phyloP scores from a whole-genome alignment of 768 basidiomycete species.

The Mycena sanguinolenta region DNA sequence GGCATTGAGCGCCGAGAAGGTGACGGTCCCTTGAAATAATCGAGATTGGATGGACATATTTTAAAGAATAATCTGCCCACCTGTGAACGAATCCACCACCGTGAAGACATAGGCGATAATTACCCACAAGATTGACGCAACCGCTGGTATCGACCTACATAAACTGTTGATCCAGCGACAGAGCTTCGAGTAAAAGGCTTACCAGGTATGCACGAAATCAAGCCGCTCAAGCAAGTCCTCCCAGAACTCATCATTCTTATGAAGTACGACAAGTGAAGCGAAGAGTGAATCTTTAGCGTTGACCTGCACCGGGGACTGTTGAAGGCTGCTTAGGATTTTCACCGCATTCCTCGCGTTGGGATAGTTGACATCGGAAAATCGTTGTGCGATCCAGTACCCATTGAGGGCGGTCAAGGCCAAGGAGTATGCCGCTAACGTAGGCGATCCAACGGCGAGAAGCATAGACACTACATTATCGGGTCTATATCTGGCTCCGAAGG shows the following conservation, averaged over 20 bases:
- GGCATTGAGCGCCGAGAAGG: constrained; percentile 40
- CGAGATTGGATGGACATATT: not conserved
- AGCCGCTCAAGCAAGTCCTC: constrained; percentile 44
- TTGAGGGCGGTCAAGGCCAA: constrained; percentile 53
- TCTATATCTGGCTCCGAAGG: constrained; percentile 49
- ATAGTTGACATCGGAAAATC: constrained; percentile 40
- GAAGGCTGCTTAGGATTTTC: constrained; percentile 46
- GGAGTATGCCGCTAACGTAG: constrained; percentile 54
- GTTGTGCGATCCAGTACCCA: constrained; percentile 47
- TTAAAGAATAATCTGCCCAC: not conserved
- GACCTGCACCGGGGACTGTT: constrained; percentile 52
- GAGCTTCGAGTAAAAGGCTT: not conserved
- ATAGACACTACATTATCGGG: constrained; percentile 51
- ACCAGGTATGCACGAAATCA: constrained; percentile 55
- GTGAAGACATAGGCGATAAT: constrained; percentile 36
- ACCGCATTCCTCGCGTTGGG: constrained; percentile 41
- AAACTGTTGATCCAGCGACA: not conserved
- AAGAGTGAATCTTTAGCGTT: constrained; percentile 43
- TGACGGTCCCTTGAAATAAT: constrained; percentile 31
- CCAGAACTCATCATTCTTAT: constrained; percentile 55
- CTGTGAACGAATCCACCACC: constrained; percentile 35
- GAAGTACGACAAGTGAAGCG: constrained; percentile 53
- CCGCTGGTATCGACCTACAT: constrained; percentile 35
- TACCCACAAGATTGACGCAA: constrained; percentile 34
- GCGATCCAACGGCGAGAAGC: constrained; percentile 55